Base-by-base conservation (phyloP, 192 early-diverging fungal genomes). In the Coemansia sp. region DNA sequence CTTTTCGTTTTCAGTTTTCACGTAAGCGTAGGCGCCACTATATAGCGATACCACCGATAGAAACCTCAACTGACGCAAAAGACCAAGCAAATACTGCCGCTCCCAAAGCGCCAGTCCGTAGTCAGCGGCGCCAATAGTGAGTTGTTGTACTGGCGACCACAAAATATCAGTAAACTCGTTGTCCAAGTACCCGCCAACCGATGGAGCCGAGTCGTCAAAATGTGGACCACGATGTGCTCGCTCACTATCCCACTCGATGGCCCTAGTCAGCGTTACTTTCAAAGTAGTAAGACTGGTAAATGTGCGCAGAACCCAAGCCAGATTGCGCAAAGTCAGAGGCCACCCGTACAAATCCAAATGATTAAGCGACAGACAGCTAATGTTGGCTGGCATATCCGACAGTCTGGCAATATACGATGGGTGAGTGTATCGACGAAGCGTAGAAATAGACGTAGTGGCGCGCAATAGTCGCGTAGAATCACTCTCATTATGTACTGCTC, bases 391-490 rank as follows among this genome's bases (percentile, higher is more conserved):
- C 29, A 77, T 29, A 13, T 34, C 68, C 6, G 80, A 77, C 9
- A 83, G 60, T 17, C 67, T 38, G 1, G 76, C 65, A 53, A 83
- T 83, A 64, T 77, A 75, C 13, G 80, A 77, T 31, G 80, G 80
- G 38, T 83, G 80, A 24, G 69, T 56, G 13, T 83, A 83, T 27
- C 69, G 48, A 7, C 60, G 53, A 1, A 83, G 67, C 50, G 68
- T 75, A 3, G 72, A 53, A 12, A 83, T 83, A 1, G 71, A 61
- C 2, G 71, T 76, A 55, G 77, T 74, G 0, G 76, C 69, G 8
- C 46, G 68, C 20, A 83, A 64, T 29, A 83, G 69, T 1, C 80
- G 64, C 11, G 80, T 83, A 17, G 80, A 83, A 29, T 83, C 80
- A 44, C 80, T 83, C 3, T 71, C 75, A 0, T 15, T 41, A 24